Percentiles rank a stretch among this genome's conserved stretches.
Evolutionary conservation across 176 grass and related monocot genomes (phyloP).

Genomic region (Aegilops speltoides): DNA sequence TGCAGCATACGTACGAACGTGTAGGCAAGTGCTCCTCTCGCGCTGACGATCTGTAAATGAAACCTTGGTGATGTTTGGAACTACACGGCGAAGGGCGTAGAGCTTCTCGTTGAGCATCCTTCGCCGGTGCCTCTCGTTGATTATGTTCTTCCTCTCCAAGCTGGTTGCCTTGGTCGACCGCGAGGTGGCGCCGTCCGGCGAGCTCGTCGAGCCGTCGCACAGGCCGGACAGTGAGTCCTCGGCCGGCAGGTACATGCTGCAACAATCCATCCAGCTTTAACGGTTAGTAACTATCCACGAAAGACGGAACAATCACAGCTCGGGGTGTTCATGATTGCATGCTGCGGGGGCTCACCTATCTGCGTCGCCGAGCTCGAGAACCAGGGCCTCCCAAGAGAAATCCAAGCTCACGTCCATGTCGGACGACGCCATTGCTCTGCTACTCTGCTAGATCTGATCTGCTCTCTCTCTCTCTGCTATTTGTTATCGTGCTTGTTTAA

Average conservation of each 20-base stretch:
- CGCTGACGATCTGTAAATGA: too few relatives aligned
- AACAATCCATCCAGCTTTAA: not conserved
- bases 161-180: not conserved
- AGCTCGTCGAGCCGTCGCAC: conserved; percentile 22
- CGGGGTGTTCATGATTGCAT: not conserved
- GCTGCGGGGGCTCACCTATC: not conserved
- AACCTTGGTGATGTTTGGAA: conserved; percentile 62
- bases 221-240: conserved; percentile 26
- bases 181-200: conserved; percentile 31
- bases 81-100: conserved; percentile 45
- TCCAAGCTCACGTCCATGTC: conserved; percentile 27
- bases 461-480: not conserved
- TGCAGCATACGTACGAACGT: too few relatives aligned
- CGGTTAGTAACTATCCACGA: not conserved
- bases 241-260: conserved; percentile 20
- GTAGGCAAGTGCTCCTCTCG: not conserved
- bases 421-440: not conserved
- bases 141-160: conserved; percentile 25
- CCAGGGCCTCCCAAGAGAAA: conserved; percentile 33
- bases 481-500: not conserved
- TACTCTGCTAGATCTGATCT: not conserved
- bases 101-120: conserved; percentile 55
- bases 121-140: conserved; percentile 41
- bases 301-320: not conserved
- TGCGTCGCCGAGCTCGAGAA: conserved; percentile 27